A percentile compares a stretch with the other conserved stretches of the same genome.
These are phyloP conservation scores for Paramecium bursaria DNA, from an alignment of 73 alveolate species.

Conservation along the genomic window DNA sequence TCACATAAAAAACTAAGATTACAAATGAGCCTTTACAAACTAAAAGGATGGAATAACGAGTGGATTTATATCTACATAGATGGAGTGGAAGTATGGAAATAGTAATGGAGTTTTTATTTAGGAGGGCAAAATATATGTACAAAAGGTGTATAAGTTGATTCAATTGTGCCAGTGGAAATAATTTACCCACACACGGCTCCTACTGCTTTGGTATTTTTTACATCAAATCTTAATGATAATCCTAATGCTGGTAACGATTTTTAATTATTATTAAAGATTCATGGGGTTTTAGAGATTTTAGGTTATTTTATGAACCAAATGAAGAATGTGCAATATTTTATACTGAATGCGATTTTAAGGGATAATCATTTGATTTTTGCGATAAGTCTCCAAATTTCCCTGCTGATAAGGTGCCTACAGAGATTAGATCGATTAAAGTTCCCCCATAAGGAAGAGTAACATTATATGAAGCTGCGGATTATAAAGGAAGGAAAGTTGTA, in stretches of 20 bases:
- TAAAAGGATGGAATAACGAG: constrained; percentile 13
- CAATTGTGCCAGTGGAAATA: too few species aligned
- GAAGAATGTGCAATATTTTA: constrained; percentile 40
- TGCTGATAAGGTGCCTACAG: constrained; percentile 14
- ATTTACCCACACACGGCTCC: constrained; percentile 38
- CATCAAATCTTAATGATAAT: constrained; percentile 50
- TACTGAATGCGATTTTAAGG: constrained; percentile 38
- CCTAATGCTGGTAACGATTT: not conserved
- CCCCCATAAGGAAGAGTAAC: constrained; percentile 62
- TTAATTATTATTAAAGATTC: not conserved
- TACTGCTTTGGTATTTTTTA: constrained; percentile 13
- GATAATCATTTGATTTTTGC: not conserved
- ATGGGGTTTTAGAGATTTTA: constrained; percentile 55
- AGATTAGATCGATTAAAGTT: constrained; percentile 34
- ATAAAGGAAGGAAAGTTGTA: constrained; percentile 16
- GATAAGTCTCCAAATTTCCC: constrained; percentile 27
- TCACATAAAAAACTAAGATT: constrained; percentile 11
- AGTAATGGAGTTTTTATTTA: not conserved
- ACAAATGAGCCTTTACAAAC: not conserved
- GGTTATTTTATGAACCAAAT: constrained; percentile 23
- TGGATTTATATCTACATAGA: not conserved
- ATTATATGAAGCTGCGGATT: constrained; percentile 29
- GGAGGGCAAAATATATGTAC: not conserved
- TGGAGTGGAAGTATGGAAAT: not conserved
- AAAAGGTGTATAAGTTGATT: too few species aligned